Conservation (phyloP, 225 moss, liverwort and hornwort species). For the Bryum argenteum region DNA sequence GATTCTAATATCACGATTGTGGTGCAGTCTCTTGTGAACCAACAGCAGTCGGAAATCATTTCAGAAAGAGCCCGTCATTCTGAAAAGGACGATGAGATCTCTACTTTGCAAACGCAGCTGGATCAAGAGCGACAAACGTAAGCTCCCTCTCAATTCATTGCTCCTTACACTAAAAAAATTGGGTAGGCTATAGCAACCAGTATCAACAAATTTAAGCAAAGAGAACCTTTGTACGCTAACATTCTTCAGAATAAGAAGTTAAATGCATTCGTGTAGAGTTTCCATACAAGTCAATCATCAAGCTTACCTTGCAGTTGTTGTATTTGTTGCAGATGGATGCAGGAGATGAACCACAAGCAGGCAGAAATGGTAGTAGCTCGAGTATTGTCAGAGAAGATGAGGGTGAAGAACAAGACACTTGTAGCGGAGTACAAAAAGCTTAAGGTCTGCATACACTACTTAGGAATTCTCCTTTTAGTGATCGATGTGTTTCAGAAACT, state of each 20-base stretch:
- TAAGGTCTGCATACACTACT: conserved; percentile 30
- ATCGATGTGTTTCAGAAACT: not conserved
- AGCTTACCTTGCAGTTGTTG: conserved; percentile 13
- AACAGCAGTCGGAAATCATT: conserved; percentile 44
- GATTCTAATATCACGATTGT: not conserved
- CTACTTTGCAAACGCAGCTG: conserved; percentile 41
- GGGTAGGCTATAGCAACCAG: too few relatives aligned
- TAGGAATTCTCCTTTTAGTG: not conserved
- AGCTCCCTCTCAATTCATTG: conserved; percentile 6
- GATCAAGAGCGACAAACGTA: conserved; percentile 52
- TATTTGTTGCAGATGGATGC: conserved; percentile 46
- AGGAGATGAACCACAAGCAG: conserved; percentile 54
- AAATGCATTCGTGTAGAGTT: too few relatives aligned
- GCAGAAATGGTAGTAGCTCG: conserved; percentile 50
- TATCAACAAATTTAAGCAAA: too few relatives aligned
- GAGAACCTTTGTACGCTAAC: too few relatives aligned
- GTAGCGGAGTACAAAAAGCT: conserved; percentile 45
- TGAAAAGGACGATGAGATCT: conserved; percentile 47
- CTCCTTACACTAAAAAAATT: not conserved
- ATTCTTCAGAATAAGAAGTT: too few relatives aligned
- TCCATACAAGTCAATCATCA: not conserved
- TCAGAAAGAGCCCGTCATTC: conserved; percentile 42
- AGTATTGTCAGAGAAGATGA: conserved; percentile 47
- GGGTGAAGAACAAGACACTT: conserved; percentile 47
- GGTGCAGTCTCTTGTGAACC: conserved; percentile 50